Percentiles rank a stretch among this genome's conserved stretches.
Evolutionary conservation across 2,329 filamentous ascomycete species (phyloP).

Genomic region (Xylaria sp.): DNA sequence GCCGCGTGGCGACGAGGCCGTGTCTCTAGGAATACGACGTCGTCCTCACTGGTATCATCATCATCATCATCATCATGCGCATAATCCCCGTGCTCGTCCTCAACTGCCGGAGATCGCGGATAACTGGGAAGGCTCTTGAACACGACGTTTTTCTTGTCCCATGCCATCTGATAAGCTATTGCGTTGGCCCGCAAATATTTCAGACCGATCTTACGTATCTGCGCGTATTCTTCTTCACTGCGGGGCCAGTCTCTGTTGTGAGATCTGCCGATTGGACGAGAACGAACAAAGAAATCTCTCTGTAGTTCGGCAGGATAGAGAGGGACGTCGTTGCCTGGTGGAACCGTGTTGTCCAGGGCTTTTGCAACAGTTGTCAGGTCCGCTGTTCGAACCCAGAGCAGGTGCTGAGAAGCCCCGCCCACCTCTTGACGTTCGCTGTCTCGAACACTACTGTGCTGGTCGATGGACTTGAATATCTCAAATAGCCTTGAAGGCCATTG

Average conservation of each 20-base stretch:
- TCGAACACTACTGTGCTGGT: neutral
- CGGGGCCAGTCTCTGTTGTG: neutral
- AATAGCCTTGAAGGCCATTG: constrained; percentile 6
- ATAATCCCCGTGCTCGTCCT: neutral
- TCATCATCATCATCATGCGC: neutral
- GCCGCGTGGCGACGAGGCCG: neutral
- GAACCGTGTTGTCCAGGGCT: too few species aligned
- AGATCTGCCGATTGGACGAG: neutral
- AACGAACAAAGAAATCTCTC: neutral
- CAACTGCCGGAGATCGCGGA: neutral
- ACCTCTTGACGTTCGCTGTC: neutral
- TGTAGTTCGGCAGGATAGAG: neutral
- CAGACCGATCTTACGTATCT: neutral
- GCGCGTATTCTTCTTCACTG: neutral
- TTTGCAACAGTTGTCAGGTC: too few species aligned
- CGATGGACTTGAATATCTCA: neutral
- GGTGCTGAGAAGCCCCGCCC: too few species aligned
- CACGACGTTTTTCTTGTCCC: neutral
- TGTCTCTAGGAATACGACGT: neutral
- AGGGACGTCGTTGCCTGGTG: neutral
- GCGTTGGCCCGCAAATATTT: neutral
- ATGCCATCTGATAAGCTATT: neutral
- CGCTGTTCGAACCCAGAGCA: too few species aligned
- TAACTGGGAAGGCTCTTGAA: neutral
- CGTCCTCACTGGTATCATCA: neutral